Evolutionary conservation across 78 protist species (phyloP).

Genomic region (Dictyostelium citrinum): DNA sequence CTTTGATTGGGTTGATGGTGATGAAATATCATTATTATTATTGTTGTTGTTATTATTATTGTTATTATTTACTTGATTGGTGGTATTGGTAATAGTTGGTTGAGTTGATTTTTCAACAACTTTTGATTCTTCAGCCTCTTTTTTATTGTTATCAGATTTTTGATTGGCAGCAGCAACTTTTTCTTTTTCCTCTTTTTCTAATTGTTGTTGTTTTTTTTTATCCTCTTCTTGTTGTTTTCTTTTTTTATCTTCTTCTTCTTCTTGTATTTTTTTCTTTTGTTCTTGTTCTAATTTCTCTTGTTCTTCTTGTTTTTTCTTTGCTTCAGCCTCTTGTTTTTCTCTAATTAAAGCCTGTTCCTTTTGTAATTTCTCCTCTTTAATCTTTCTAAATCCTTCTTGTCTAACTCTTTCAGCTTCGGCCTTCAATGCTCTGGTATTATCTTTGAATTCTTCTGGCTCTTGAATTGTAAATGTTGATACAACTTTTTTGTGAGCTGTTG

Average conservation of each 20-base stretch:
- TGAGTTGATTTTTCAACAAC: neutral
- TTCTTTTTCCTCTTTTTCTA: neutral
- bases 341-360: neutral
- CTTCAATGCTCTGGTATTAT: conserved; percentile 3
- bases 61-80: neutral
- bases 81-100: neutral
- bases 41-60: neutral
- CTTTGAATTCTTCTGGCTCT: conserved; percentile 26
- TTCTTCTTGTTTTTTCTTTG: neutral
- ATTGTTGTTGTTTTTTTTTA: neutral
- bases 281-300: neutral
- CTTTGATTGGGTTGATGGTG: neutral
- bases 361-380: conserved; percentile 2
- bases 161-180: neutral
- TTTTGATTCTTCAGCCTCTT: neutral
- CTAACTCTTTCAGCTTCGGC: neutral
- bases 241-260: neutral
- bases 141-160: neutral
- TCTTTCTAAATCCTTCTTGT: neutral
- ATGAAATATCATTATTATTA: neutral
- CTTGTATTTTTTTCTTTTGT: neutral
- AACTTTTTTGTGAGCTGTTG: neutral
- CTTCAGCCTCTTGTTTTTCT: neutral
- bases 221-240: neutral
- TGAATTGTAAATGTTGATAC: conserved; percentile 1